Evolutionary conservation across 2,329 filamentous ascomycete species (phyloP).

Genomic region (Ophiostoma himal-ulmi): DNA sequence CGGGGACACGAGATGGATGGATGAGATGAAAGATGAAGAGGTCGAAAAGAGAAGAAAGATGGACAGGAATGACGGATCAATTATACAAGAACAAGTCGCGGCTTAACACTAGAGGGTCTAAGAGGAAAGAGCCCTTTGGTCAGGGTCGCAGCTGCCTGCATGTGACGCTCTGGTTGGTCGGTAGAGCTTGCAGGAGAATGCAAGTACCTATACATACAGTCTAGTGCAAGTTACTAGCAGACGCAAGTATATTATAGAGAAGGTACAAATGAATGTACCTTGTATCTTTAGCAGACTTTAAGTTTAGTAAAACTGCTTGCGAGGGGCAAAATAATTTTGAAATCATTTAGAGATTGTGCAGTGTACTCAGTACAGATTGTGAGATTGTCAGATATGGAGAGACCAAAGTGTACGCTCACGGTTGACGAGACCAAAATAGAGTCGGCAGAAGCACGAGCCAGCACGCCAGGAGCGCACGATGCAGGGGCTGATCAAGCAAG

Average conservation of each 20-base stretch:
- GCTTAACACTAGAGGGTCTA: background rate
- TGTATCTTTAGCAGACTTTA: background rate
- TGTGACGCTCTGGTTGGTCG: slow-evolving; percentile 20
- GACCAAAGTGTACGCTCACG: background rate
- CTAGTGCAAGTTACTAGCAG: background rate
- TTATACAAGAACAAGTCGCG: background rate
- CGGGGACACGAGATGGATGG: background rate
- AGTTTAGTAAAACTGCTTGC: too few species aligned
- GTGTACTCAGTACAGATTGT: background rate
- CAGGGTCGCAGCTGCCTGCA: slow-evolving; percentile 20
- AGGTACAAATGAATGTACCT: background rate
- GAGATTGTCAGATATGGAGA: background rate
- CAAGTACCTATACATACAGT: background rate
- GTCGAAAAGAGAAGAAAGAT: background rate
- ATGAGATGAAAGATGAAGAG: background rate
- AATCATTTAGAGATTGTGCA: too few species aligned
- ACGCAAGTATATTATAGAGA: background rate
- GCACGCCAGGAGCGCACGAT: background rate
- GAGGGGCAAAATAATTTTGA: too few species aligned
- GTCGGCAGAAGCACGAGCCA: background rate
- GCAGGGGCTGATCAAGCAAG: background rate
- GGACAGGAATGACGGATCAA: background rate
- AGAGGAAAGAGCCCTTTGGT: slow-evolving; percentile 13
- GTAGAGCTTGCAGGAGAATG: background rate
- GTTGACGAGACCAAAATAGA: background rate